phyloP scores from a whole-genome alignment of 169 alveolate species.

The Perkinsus chesapeaki region DNA sequence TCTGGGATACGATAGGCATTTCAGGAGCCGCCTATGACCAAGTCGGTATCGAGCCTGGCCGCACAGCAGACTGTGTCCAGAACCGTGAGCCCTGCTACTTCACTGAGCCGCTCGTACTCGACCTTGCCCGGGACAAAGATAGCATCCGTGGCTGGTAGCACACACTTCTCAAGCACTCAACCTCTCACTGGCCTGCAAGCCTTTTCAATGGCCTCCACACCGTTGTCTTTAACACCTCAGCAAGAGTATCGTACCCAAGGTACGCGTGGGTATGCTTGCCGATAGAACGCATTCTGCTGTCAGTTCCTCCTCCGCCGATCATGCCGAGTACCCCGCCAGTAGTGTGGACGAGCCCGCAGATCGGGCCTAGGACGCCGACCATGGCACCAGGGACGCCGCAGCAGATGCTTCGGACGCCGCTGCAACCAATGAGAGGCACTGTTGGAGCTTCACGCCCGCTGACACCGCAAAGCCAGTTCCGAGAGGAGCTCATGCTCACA shows the following conservation, averaged over 20 bases:
- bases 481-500: not conserved
- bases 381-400: not conserved
- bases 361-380: not conserved
- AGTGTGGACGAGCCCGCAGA: not conserved
- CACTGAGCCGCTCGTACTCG: not conserved
- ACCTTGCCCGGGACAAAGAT: not conserved
- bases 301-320: not conserved
- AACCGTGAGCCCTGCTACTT: not conserved
- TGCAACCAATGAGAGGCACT: not conserved
- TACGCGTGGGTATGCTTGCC: not conserved
- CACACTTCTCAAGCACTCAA: not conserved
- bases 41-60: not conserved
- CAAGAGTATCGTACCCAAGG: not conserved
- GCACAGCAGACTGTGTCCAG: not conserved
- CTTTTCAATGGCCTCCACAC: not conserved
- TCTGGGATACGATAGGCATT: too few species aligned
- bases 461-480: not conserved
- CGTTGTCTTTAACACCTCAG: not conserved
- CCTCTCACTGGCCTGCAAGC: not conserved
- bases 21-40: not conserved
- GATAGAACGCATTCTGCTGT: not conserved
- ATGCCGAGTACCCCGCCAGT: not conserved
- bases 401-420: not conserved
- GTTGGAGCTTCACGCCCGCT: not conserved
- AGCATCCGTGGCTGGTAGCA: not conserved